A percentile compares a stretch with the other conserved stretches of the same genome.
Conservation (phyloP, 768 basidiomycete genomes). For the Tulasnella calospora region DNA sequence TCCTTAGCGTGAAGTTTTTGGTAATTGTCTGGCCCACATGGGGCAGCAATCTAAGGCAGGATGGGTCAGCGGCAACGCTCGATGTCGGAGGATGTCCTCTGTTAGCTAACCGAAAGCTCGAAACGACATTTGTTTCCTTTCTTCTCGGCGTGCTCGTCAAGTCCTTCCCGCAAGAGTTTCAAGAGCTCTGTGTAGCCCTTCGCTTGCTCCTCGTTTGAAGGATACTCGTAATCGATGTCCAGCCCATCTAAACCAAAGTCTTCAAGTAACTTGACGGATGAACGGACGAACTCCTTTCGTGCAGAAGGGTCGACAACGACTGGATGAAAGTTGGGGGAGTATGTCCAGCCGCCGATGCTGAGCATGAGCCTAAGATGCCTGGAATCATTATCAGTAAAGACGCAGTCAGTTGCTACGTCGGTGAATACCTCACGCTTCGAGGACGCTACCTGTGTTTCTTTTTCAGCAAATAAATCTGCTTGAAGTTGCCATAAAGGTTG, state of each 20-base stretch:
- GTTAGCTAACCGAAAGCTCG: constrained; percentile 60
- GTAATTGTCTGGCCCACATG: constrained; percentile 86
- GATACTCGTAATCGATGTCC: constrained; percentile 93
- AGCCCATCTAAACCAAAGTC: constrained; percentile 89
- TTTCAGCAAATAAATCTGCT: constrained; percentile 88
- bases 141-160: constrained; percentile 70
- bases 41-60: constrained; percentile 69
- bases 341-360: constrained; percentile 95
- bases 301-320: constrained; percentile 61
- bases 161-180: constrained; percentile 61
- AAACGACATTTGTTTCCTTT: constrained; percentile 60
- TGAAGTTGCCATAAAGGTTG: constrained; percentile 94
- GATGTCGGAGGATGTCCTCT: background rate
- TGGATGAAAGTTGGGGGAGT: constrained; percentile 80
- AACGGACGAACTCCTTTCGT: constrained; percentile 73
- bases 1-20: constrained; percentile 68
- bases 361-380: constrained; percentile 48
- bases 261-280: constrained; percentile 73
- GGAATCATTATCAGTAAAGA: background rate
- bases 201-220: constrained; percentile 70
- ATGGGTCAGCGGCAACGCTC: background rate
- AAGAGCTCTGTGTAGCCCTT: constrained; percentile 78
- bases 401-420: background rate
- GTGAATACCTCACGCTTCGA: background rate
- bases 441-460: constrained; percentile 61